Percentiles rank a stretch among this genome's conserved stretches.
phyloP scores from a whole-genome alignment of 129 eudicot species.

The Smallanthus sonchifolius region DNA sequence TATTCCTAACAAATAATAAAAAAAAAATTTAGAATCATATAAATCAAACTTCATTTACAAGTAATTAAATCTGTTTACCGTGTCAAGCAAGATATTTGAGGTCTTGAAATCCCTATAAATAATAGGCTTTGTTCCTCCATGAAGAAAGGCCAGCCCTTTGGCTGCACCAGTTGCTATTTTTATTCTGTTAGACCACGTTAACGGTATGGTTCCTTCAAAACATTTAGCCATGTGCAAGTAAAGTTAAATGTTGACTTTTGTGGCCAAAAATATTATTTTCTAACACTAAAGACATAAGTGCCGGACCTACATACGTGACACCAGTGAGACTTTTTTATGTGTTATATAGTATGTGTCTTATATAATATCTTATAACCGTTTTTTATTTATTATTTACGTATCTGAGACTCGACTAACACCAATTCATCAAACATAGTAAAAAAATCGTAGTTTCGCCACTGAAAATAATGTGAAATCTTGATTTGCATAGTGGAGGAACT shows the following conservation, averaged over 20 bases:
- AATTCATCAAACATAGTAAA: neutral
- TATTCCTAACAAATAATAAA: slow-evolving; percentile 49
- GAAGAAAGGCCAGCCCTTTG: slow-evolving; percentile 90
- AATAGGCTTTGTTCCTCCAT: slow-evolving; percentile 82
- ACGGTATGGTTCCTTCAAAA: slow-evolving; percentile 83
- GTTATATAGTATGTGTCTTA: neutral
- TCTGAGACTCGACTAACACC: neutral
- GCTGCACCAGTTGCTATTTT: slow-evolving; percentile 98
- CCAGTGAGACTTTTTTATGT: no score
- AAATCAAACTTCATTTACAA: neutral
- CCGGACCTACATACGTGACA: no score
- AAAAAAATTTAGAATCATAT: neutral
- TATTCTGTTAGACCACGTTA: slow-evolving; percentile 88
- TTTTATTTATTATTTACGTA: neutral
- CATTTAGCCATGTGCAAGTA: slow-evolving; percentile 19
- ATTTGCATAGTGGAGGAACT: slow-evolving; percentile 20
- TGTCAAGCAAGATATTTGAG: slow-evolving; percentile 86
- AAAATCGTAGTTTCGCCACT: neutral
- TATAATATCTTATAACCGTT: neutral
- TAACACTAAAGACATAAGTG: neutral
- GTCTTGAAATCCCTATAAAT: slow-evolving; percentile 97
- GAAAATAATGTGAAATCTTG: neutral
- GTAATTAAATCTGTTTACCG: slow-evolving; percentile 37
- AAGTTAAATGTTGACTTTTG: neutral
- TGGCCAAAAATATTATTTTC: neutral